phyloP scores from a whole-genome alignment of 768 basidiomycete species.

The Mycena pura region DNA sequence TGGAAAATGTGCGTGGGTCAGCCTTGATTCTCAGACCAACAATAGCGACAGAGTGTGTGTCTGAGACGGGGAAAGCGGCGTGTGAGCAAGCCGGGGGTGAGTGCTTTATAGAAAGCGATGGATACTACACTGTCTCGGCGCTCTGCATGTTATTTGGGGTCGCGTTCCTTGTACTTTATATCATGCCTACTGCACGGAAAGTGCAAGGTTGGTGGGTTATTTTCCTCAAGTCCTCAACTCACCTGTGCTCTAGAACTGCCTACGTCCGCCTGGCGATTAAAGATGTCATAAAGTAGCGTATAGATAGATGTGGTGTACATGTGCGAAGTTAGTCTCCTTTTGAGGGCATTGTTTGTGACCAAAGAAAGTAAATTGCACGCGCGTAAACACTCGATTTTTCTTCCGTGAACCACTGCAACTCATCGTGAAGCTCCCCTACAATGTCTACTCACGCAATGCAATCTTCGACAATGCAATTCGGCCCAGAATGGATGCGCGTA shows the following conservation, averaged over 20 bases:
- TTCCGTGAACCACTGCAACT: conserved; percentile 16
- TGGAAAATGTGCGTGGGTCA: not conserved
- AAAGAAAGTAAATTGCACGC: conserved; percentile 41
- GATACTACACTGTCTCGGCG: conserved; percentile 86
- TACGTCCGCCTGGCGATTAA: conserved; percentile 74
- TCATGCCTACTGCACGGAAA: conserved; percentile 83
- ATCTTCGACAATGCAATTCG: conserved; percentile 78
- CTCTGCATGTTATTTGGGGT: conserved; percentile 85
- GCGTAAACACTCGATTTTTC: conserved; percentile 38
- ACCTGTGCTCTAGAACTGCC: conserved; percentile 60
- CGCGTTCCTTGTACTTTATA: conserved; percentile 72
- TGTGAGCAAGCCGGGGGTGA: conserved; percentile 79
- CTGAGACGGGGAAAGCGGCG: conserved; percentile 84
- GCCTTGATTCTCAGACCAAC: conserved; percentile 19
- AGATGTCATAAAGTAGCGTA: conserved; percentile 43
- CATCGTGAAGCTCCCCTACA: not conserved
- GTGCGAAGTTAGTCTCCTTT: not conserved
- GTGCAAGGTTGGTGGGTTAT: conserved; percentile 73
- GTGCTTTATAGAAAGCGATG: conserved; percentile 87
- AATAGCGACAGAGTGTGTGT: conserved; percentile 86
- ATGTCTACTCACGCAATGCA: conserved; percentile 48
- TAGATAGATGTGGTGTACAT: conserved; percentile 9
- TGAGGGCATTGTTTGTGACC: conserved; percentile 1
- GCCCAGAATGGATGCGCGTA: conserved; percentile 92
- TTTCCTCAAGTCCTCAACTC: conserved; percentile 5